Evolutionary conservation across 2,329 filamentous ascomycete species (phyloP), one percentile per base, ranked within the genome.

Genomic region (Ophiostoma perfectum): DNA sequence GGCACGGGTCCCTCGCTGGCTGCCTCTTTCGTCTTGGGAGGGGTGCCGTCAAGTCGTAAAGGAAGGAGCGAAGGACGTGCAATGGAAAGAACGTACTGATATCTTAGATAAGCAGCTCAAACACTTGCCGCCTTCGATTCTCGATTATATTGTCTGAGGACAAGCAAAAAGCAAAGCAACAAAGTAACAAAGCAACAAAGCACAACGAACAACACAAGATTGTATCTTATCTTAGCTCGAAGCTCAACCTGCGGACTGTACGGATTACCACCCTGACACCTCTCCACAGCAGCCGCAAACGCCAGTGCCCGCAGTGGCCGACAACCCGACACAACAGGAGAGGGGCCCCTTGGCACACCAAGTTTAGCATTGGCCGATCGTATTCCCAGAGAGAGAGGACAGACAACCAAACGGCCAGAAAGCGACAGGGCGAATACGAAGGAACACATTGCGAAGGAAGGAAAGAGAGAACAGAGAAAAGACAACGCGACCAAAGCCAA

Each of bases 201-300:
- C 18, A 27, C n/a, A 55, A 1, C 49, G 27, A 55, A 27, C 27
- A 27, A 27, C 27, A 27, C 27, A 27, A 27, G 27, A 27, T 27
- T 27, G 27, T 27, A 27, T 27, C 27, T 60, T 60, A 27, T 38
- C 12, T 39, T 27, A 38, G 18, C 8, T 58, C n/a, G 47, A 36
- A 14, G 18, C 4, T 38, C 45, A 12, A 44, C 42, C 12, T 44
- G 42, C 42, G 12, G 42, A 44, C 12, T 45, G 42, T 45, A 55
- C 18, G 11, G 52, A 60, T 18, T 12, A 36, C 38, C 55, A 60
- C 55, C 38, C 55, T 60, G 55, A 60, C 27, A 60, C 55, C 55
- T 60, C 55, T 60, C 55, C 55, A 60, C 55, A 52, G 4, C n/a
- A 27, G 49, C 49, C 49, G 49, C 49, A 52, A 52, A 52, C 49